Percentiles rank a stretch among this genome's conserved stretches.
Evolutionary conservation across 352 stramenopile genomes (phyloP).

Genomic region (Peronospora tabacina): DNA sequence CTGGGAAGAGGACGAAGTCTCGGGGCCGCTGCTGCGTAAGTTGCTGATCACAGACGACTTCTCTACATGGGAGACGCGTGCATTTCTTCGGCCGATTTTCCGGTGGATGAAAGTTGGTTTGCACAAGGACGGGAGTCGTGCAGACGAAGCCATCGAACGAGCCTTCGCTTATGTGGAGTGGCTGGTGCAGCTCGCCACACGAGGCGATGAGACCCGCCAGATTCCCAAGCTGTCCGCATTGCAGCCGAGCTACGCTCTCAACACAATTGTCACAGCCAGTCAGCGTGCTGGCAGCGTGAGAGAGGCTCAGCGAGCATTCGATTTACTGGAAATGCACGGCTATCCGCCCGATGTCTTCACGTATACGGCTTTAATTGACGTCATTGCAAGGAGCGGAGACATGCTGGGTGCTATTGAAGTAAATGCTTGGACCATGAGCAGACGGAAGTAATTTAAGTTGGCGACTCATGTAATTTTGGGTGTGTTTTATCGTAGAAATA

Average conservation of each 20-base stretch:
- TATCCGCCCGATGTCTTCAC: constrained; percentile 75
- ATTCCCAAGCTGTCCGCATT: constrained; percentile 36
- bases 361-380: constrained; percentile 76
- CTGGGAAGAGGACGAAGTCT: constrained; percentile 32
- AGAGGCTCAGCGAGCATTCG: constrained; percentile 58
- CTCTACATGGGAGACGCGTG: constrained; percentile 46
- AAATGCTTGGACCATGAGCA: background rate
- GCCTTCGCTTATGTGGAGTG: constrained; percentile 67
- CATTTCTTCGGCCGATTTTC: constrained; percentile 63
- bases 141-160: constrained; percentile 43
- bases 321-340: constrained; percentile 35
- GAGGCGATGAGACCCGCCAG: constrained; percentile 38
- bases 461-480: constrained; percentile 1
- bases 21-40: constrained; percentile 22
- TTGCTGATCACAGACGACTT: constrained; percentile 16
- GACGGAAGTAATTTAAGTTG: background rate
- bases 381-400: constrained; percentile 45
- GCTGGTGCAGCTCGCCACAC: constrained; percentile 43
- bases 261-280: constrained; percentile 71
- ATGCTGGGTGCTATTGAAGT: constrained; percentile 44
- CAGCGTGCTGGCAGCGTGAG: constrained; percentile 49
- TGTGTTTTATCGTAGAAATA: constrained; percentile 33
- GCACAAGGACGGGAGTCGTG: constrained; percentile 52
- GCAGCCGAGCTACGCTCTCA: constrained; percentile 67
- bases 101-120: constrained; percentile 60